Evolutionary conservation across 2,329 filamentous ascomycete species (phyloP).

Genomic region (Furcasterigmium sp.): DNA sequence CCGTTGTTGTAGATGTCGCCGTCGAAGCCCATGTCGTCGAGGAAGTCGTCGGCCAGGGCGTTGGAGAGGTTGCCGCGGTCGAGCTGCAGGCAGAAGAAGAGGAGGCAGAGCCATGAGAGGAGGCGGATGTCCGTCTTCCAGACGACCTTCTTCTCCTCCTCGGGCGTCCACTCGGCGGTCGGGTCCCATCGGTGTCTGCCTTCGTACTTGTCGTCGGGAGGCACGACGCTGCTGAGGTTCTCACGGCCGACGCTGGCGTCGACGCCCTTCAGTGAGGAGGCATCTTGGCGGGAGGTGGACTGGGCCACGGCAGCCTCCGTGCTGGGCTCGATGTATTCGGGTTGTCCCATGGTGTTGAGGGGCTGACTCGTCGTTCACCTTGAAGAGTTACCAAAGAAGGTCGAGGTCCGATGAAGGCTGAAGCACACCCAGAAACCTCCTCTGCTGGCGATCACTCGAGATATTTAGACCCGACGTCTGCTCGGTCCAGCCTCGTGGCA

Average conservation of each 20-base stretch:
- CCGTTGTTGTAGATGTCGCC: slow-evolving; percentile 54
- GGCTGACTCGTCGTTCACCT: too few species aligned
- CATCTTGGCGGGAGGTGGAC: slow-evolving; percentile 12
- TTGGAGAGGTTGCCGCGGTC: slow-evolving; percentile 60
- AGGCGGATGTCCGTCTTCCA: slow-evolving; percentile 43
- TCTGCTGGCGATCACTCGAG: background rate
- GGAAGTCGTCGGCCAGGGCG: slow-evolving; percentile 56
- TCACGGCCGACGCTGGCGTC: slow-evolving; percentile 29
- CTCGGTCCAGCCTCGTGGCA: background rate
- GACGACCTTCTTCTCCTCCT: slow-evolving; percentile 51
- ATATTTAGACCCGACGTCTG: background rate
- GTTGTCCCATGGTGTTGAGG: slow-evolving; percentile 14
- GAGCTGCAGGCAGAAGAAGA: slow-evolving; percentile 58
- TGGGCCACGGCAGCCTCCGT: slow-evolving; percentile 7
- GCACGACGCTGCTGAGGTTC: slow-evolving; percentile 25
- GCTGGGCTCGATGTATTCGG: slow-evolving; percentile 21
- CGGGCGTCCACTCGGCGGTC: slow-evolving; percentile 41
- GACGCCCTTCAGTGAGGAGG: slow-evolving; percentile 17
- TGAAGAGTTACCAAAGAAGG: background rate
- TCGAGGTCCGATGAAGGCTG: background rate
- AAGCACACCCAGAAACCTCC: background rate
- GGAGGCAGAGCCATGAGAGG: slow-evolving; percentile 21
- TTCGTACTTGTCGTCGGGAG: slow-evolving; percentile 29
- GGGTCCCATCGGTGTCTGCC: slow-evolving; percentile 36
- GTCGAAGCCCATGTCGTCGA: slow-evolving; percentile 43